These are phyloP conservation scores for Linanthus parryae DNA, from an alignment of 148 eudicot genomes.

Conservation along the genomic window DNA sequence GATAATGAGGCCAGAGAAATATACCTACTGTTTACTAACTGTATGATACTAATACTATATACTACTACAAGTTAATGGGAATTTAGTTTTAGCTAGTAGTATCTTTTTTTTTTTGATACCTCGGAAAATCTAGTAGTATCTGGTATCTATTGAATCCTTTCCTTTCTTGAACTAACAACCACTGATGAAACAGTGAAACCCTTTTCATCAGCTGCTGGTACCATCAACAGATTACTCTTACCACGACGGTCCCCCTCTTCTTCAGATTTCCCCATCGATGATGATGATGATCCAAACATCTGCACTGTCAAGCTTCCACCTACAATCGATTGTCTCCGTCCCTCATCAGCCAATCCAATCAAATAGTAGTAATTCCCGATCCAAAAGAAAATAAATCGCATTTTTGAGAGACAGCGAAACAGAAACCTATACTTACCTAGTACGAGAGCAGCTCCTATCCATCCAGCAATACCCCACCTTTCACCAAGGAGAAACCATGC, in stretches of 20 bases:
- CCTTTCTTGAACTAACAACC: constrained; percentile 27
- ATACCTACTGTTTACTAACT: too few relatives aligned
- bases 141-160: too few relatives aligned
- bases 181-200: constrained; percentile 24
- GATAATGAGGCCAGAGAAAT: too few relatives aligned
- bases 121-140: too few relatives aligned
- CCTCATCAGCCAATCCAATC: not conserved
- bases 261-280: not conserved
- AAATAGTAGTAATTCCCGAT: not conserved
- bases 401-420: not conserved
- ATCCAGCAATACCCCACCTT: constrained; percentile 64
- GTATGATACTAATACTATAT: too few relatives aligned
- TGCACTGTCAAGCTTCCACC: constrained; percentile 65
- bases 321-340: not conserved
- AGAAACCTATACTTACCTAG: constrained; percentile 29
- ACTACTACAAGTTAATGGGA: too few relatives aligned
- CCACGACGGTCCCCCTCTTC: not conserved
- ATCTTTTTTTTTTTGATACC: too few relatives aligned
- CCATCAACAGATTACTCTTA: constrained; percentile 5
- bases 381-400: not conserved
- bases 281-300: constrained; percentile 45
- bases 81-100: too few relatives aligned
- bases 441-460: constrained; percentile 67
- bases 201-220: constrained; percentile 11
- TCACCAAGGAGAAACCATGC: constrained; percentile 82